Conservation (phyloP, 345 rosid genomes). For the Noccaea bulbosa region DNA sequence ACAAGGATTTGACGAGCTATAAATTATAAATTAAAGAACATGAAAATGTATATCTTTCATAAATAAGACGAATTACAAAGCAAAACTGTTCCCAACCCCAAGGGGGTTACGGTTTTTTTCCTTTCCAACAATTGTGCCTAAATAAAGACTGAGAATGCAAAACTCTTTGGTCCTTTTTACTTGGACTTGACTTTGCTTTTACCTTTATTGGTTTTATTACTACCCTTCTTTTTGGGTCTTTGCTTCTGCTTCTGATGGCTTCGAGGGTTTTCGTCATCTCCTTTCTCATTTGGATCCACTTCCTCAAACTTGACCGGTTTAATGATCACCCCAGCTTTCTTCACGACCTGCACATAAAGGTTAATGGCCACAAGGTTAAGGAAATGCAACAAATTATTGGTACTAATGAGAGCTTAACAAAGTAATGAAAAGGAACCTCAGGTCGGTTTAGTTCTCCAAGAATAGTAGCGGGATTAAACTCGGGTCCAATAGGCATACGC, state of each 20-base stretch:
- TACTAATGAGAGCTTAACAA: background rate
- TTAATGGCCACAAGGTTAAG: constrained; percentile 3
- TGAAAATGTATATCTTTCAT: background rate
- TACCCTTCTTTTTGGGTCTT: constrained; percentile 40
- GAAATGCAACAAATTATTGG: constrained; percentile 14
- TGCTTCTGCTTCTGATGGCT: constrained; percentile 52
- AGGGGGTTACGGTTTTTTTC: background rate
- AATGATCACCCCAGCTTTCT: constrained; percentile 73
- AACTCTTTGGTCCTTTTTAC: constrained; percentile 16
- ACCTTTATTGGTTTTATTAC: constrained; percentile 25
- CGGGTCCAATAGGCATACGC: constrained; percentile 95
- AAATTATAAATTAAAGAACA: background rate
- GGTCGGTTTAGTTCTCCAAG: constrained; percentile 77
- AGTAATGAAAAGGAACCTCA: constrained; percentile 50
- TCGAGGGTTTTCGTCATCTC: constrained; percentile 45
- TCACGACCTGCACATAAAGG: constrained; percentile 63
- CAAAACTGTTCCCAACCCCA: background rate
- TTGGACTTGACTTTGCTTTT: constrained; percentile 35
- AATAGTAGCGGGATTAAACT: constrained; percentile 76
- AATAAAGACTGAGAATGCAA: constrained; percentile 15
- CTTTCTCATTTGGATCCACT: constrained; percentile 63
- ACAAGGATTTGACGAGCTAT: constrained; percentile 83
- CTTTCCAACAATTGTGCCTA: constrained; percentile 15
- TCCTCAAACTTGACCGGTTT: constrained; percentile 79
- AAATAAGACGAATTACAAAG: constrained; percentile 15